Conservation (phyloP, 192 early-diverging fungal species). For the Pecoramyces ruminantium region DNA sequence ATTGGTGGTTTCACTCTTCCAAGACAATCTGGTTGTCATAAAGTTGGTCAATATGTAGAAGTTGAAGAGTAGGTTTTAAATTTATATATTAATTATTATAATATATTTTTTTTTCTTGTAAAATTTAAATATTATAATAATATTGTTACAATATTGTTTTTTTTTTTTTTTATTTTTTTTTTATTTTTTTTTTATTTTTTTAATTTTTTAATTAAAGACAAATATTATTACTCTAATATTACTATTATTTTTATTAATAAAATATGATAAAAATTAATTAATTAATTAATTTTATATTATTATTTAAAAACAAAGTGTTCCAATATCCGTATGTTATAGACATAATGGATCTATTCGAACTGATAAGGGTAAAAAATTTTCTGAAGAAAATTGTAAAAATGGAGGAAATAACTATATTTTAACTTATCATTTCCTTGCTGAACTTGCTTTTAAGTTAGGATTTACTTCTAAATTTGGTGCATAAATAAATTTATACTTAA, state of each 20-base stretch:
- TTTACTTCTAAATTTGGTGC: not conserved
- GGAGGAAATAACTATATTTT: not conserved
- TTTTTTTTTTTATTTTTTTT: no score
- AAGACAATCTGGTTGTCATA: not conserved
- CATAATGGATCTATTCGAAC: not conserved
- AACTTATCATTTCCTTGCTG: not conserved
- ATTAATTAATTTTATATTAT: no score
- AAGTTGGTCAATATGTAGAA: not conserved
- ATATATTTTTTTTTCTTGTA: no score
- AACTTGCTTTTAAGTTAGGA: not conserved
- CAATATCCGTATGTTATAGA: not conserved
- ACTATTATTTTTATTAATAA: no score
- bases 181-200: no score
- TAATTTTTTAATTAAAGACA: no score
- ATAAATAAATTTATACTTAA: not conserved
- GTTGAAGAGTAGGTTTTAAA: not conserved
- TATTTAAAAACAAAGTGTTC: no score
- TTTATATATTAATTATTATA: no score
- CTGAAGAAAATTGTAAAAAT: not conserved
- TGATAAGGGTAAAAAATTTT: not conserved
- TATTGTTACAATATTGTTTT: no score
- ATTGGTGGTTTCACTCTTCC: not conserved
- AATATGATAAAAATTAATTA: no score
- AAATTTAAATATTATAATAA: no score
- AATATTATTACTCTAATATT: no score